These are phyloP conservation scores for Ramularia endophylla DNA, from an alignment of 2,329 filamentous ascomycete species.

Conservation along the genomic window DNA sequence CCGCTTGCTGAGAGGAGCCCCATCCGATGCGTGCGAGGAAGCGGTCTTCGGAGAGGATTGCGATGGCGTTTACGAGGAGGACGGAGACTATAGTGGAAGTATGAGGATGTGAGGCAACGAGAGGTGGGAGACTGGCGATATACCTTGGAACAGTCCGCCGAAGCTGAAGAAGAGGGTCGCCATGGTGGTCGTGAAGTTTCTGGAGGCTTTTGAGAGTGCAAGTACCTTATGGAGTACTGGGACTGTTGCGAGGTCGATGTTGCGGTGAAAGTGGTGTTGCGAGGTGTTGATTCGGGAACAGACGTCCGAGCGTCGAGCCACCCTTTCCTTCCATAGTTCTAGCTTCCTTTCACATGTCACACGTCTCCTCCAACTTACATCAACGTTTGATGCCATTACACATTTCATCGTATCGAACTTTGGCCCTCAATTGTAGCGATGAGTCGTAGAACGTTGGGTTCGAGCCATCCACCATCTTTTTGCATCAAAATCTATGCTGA, in stretches of 20 bases:
- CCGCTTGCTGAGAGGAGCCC: slow-evolving; percentile 54
- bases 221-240: neutral
- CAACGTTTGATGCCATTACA: too few species aligned
- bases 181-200: slow-evolving; percentile 15
- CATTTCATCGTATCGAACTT: too few species aligned
- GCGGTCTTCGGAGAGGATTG: slow-evolving; percentile 88
- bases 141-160: slow-evolving; percentile 69
- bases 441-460: slow-evolving; percentile 1
- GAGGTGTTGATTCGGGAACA: neutral
- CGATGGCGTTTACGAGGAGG: slow-evolving; percentile 89
- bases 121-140: slow-evolving; percentile 1
- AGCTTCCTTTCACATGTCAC: neutral
- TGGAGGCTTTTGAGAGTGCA: slow-evolving; percentile 3
- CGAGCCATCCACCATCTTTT: neutral
- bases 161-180: slow-evolving; percentile 58
- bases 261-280: neutral
- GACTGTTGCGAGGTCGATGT: too few species aligned
- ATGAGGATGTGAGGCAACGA: too few species aligned
- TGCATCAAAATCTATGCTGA: slow-evolving; percentile 2
- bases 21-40: slow-evolving; percentile 89
- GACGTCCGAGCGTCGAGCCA: neutral
- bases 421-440: slow-evolving; percentile 4
- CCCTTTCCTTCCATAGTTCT: too few species aligned
- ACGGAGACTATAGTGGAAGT: slow-evolving; percentile 65
- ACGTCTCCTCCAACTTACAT: slow-evolving; percentile 2